phyloP scores from a whole-genome alignment of 148 eudicot genomes.

The Pouteria glomerata region DNA sequence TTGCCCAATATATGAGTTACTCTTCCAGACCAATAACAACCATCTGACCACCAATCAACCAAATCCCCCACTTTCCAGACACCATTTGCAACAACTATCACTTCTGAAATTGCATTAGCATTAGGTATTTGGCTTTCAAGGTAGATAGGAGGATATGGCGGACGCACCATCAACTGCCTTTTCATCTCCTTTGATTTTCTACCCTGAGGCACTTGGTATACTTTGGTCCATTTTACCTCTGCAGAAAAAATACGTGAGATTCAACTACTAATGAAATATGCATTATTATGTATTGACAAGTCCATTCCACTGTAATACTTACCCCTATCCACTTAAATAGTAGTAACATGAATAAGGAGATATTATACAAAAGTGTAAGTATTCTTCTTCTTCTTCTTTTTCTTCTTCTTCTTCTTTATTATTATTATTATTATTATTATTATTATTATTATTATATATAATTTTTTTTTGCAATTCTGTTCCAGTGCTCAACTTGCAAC shows the following conservation, averaged over 20 bases:
- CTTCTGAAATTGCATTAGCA: constrained; percentile 41
- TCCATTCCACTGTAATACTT: neutral
- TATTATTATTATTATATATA: too few species aligned
- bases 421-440: too few species aligned
- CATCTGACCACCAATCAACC: constrained; percentile 64
- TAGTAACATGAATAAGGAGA: neutral
- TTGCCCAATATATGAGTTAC: constrained; percentile 44
- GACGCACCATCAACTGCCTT: constrained; percentile 68
- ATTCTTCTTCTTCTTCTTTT: too few species aligned
- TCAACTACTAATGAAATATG: neutral
- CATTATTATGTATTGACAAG: neutral
- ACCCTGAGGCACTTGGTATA: constrained; percentile 38
- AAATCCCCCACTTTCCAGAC: constrained; percentile 70
- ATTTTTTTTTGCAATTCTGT: neutral
- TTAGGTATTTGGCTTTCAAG: constrained; percentile 34
- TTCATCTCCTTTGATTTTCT: constrained; percentile 13
- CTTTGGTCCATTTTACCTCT: constrained; percentile 40
- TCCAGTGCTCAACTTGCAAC: neutral
- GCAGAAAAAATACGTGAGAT: constrained; percentile 21
- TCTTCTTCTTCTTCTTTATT: too few species aligned
- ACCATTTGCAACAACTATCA: constrained; percentile 40
- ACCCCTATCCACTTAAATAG: neutral
- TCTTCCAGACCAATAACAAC: constrained; percentile 68
- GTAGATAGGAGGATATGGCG: constrained; percentile 52
- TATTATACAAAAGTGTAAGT: neutral